Conservation (phyloP, 2,329 filamentous ascomycete genomes). For the Cryphonectria nitschkei region DNA sequence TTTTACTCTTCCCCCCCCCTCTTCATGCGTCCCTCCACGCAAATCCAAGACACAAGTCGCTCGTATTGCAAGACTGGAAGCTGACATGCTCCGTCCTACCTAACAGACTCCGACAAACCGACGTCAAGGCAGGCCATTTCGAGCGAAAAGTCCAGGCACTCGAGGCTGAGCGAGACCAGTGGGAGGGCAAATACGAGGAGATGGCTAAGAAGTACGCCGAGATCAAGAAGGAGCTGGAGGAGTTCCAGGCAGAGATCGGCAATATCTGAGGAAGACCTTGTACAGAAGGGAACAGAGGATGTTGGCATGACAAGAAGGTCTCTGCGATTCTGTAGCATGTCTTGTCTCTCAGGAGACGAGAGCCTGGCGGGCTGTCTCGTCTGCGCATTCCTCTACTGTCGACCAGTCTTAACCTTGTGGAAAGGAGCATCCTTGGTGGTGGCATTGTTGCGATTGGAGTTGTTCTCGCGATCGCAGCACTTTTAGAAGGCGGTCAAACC, state of each 20-base stretch:
- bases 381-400: slow-evolving; percentile 8
- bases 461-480: slow-evolving; percentile 23
- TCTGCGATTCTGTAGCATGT: slow-evolving; percentile 21
- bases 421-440: slow-evolving; percentile 14
- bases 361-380: slow-evolving; percentile 12
- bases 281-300: slow-evolving; percentile 9
- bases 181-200: slow-evolving; percentile 98
- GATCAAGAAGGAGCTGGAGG: slow-evolving; percentile 87
- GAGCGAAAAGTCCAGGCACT: slow-evolving; percentile 99
- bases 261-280: slow-evolving; percentile 70
- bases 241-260: slow-evolving; percentile 88
- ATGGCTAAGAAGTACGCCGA: slow-evolving; percentile 86
- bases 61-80: slow-evolving; percentile 6
- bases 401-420: slow-evolving; percentile 17
- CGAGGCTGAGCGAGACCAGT: slow-evolving; percentile 87
- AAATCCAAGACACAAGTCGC: not conserved
- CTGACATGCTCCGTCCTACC: slow-evolving; percentile 25
- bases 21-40: not conserved
- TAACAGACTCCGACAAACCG: slow-evolving; percentile 90
- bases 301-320: slow-evolving; percentile 10
- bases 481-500: slow-evolving; percentile 27
- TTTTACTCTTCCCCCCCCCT: not conserved
- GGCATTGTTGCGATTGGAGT: slow-evolving; percentile 28
- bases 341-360: slow-evolving; percentile 20
- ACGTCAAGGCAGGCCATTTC: slow-evolving; percentile 98